Evolutionary conservation across 2,329 filamentous ascomycete species (phyloP).

Genomic region (Talaromyces sp.): DNA sequence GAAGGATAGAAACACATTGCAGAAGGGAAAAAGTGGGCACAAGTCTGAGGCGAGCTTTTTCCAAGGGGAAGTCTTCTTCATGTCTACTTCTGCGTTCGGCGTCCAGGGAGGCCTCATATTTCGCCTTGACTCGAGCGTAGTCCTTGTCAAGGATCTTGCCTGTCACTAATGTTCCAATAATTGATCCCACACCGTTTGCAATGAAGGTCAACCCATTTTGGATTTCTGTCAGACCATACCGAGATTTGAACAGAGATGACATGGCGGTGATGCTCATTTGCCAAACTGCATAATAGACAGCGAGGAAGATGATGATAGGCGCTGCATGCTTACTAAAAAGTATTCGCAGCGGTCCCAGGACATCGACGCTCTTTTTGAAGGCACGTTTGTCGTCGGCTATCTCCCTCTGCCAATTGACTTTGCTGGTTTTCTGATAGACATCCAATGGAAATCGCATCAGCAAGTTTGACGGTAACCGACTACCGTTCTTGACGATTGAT

Average conservation of each 20-base stretch:
- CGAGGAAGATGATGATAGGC: slow-evolving; percentile 45
- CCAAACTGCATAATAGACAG: slow-evolving; percentile 51
- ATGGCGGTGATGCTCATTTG: slow-evolving; percentile 53
- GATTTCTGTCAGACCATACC: slow-evolving; percentile 42
- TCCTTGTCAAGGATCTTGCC: slow-evolving; percentile 51
- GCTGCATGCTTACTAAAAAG: slow-evolving; percentile 42
- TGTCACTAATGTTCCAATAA: slow-evolving; percentile 49
- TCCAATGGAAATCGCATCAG: slow-evolving; percentile 20
- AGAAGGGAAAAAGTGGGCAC: slow-evolving; percentile 43
- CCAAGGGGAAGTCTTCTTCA: slow-evolving; percentile 42
- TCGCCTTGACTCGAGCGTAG: slow-evolving; percentile 42
- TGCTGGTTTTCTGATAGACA: slow-evolving; percentile 17
- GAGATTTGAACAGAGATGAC: slow-evolving; percentile 44
- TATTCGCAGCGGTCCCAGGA: slow-evolving; percentile 46
- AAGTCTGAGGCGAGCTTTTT: slow-evolving; percentile 49
- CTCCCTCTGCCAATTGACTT: neutral
- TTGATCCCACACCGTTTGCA: slow-evolving; percentile 52
- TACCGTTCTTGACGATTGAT: slow-evolving; percentile 32
- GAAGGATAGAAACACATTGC: slow-evolving; percentile 44
- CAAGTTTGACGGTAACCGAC: neutral
- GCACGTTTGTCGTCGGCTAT: slow-evolving; percentile 1
- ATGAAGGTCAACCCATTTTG: slow-evolving; percentile 51
- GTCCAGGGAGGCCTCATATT: slow-evolving; percentile 19
- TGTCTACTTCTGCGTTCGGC: neutral
- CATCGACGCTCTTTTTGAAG: slow-evolving; percentile 38